A percentile compares a stretch with the other conserved stretches of the same genome.
Evolutionary conservation across 2,329 filamentous ascomycete genomes (phyloP).

Genomic region (Cytospora chrysosperma): DNA sequence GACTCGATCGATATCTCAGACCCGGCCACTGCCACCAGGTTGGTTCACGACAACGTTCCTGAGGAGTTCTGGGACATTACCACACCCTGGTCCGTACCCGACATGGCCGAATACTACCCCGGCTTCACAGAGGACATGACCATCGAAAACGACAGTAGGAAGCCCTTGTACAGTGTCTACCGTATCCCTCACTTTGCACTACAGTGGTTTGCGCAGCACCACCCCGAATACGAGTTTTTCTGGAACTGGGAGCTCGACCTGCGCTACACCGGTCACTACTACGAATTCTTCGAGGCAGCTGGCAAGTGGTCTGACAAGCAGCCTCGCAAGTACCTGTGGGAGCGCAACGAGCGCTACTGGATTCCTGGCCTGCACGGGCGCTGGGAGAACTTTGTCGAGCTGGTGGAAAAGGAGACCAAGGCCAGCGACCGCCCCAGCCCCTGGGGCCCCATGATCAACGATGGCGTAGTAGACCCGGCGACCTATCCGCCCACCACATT

Average conservation of each 20-base stretch:
- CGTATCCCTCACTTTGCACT: conserved; percentile 45
- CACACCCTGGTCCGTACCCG: conserved; percentile 71
- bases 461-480: conserved; percentile 62
- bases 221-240: conserved; percentile 76
- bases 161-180: conserved; percentile 54
- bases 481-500: conserved; percentile 56
- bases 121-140: conserved; percentile 70
- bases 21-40: conserved; percentile 58
- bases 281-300: conserved; percentile 71
- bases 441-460: conserved; percentile 56
- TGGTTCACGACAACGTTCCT: conserved; percentile 47
- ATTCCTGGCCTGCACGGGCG: conserved; percentile 67
- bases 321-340: conserved; percentile 72
- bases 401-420: conserved; percentile 54
- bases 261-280: conserved; percentile 76
- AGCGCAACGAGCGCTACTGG: conserved; percentile 70
- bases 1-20: conserved; percentile 58
- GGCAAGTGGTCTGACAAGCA: conserved; percentile 62
- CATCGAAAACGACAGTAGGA: conserved; percentile 44
- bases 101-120: conserved; percentile 76
- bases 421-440: conserved; percentile 66
- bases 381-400: conserved; percentile 64
- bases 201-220: conserved; percentile 74
- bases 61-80: conserved; percentile 62
- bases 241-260: conserved; percentile 91